Conservation (phyloP, 2,329 filamentous ascomycete species). For the Colletotrichum tamarilloi region DNA sequence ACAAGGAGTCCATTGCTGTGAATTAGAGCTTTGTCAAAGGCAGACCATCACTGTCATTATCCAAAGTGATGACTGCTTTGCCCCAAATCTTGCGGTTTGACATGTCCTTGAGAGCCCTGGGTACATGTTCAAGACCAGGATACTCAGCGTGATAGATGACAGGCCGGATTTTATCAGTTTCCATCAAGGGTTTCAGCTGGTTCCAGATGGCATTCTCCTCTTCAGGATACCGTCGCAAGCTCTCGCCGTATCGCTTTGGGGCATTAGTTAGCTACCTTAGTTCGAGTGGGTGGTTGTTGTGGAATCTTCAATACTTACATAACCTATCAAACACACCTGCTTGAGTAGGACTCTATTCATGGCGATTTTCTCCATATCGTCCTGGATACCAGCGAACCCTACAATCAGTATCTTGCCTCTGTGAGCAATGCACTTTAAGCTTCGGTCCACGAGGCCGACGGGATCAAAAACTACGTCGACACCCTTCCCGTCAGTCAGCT, state of each 20-base stretch:
- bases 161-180: constrained; percentile 59
- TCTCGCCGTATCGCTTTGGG: constrained; percentile 67
- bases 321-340: constrained; percentile 63
- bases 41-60: constrained; percentile 27
- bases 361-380: constrained; percentile 63
- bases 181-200: constrained; percentile 60
- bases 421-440: constrained; percentile 64
- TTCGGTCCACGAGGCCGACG: constrained; percentile 66
- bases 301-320: constrained; percentile 49
- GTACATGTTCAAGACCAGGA: constrained; percentile 59
- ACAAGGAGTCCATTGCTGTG: not conserved
- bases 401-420: constrained; percentile 65
- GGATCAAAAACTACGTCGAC: constrained; percentile 69
- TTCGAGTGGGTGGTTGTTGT: not conserved
- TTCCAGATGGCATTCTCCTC: constrained; percentile 61
- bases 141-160: constrained; percentile 61
- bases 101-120: constrained; percentile 62
- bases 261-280: not conserved
- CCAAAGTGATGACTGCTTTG: constrained; percentile 64
- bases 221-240: constrained; percentile 58
- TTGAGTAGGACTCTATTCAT: constrained; percentile 67
- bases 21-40: constrained; percentile 11
- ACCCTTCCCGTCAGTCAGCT: constrained; percentile 58
- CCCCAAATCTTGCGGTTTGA: constrained; percentile 62
- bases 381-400: constrained; percentile 66